Conservation (phyloP, 2,329 filamentous ascomycete species). For the Rutstroemia sp. region DNA sequence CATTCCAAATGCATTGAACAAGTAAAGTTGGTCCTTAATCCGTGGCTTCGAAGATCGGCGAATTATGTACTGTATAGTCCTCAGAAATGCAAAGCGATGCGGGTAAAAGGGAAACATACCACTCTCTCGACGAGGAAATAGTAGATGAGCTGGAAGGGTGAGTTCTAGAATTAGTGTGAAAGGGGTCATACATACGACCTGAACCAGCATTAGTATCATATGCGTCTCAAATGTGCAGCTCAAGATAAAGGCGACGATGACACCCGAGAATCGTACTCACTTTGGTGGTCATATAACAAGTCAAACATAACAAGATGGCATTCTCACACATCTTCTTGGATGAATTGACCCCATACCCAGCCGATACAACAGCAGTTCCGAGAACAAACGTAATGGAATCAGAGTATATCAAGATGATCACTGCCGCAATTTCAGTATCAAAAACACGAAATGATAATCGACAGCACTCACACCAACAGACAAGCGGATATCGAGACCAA, state of each 20-base stretch:
- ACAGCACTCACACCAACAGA: slow-evolving; percentile 23
- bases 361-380: slow-evolving; percentile 47
- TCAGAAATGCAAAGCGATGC: background rate
- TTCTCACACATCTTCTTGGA: slow-evolving; percentile 45
- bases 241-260: background rate
- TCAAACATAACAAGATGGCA: slow-evolving; percentile 52
- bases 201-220: background rate
- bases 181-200: too few relatives aligned
- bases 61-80: slow-evolving; percentile 37
- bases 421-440: slow-evolving; percentile 30
- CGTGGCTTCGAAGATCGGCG: slow-evolving; percentile 43
- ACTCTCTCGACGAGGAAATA: slow-evolving; percentile 58
- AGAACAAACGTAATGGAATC: slow-evolving; percentile 56
- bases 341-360: slow-evolving; percentile 48
- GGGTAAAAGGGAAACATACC: slow-evolving; percentile 27
- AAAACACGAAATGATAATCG: background rate
- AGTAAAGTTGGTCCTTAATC: slow-evolving; percentile 49
- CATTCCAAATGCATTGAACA: slow-evolving; percentile 55
- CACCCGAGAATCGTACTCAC: slow-evolving; percentile 28
- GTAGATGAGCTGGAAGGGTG: slow-evolving; percentile 42
- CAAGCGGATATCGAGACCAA: slow-evolving; percentile 21
- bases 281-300: slow-evolving; percentile 57
- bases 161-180: background rate
- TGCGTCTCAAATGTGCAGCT: background rate
- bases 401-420: slow-evolving; percentile 51